Percentiles rank a stretch among this genome's conserved stretches.
Conservation (phyloP, 2,329 filamentous ascomycete genomes). For the Talaromyces sp. region DNA sequence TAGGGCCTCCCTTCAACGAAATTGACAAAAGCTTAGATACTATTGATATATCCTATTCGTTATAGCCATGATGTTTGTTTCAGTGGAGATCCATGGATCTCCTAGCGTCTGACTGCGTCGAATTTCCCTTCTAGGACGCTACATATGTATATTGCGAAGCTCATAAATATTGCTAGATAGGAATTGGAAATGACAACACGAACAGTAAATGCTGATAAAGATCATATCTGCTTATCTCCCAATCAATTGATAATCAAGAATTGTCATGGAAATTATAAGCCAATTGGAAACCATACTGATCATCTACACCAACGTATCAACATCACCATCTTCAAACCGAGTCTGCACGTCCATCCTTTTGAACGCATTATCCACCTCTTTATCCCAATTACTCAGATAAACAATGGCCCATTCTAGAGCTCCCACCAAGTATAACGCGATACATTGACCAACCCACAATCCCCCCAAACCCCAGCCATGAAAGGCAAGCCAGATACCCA, state of each 20-base stretch:
- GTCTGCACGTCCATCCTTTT: slow-evolving; percentile 62
- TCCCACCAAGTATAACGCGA: slow-evolving; percentile 77
- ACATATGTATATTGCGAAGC: background rate
- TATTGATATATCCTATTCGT: no score
- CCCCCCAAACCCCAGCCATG: slow-evolving; percentile 79
- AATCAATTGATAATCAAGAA: background rate
- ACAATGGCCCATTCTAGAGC: slow-evolving; percentile 77
- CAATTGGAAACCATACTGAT: background rate
- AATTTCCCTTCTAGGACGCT: background rate
- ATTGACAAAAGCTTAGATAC: no score
- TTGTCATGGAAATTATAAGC: background rate
- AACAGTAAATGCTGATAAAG: background rate
- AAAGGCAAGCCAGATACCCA: slow-evolving; percentile 82
- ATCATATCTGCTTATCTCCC: background rate
- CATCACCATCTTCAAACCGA: slow-evolving; percentile 23
- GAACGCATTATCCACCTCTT: slow-evolving; percentile 69
- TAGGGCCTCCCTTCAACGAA: no score
- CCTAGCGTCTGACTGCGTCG: background rate
- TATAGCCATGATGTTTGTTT: background rate
- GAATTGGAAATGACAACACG: background rate
- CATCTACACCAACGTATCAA: slow-evolving; percentile 5
- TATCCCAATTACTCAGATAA: slow-evolving; percentile 72
- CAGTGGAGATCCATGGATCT: background rate
- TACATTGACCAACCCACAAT: slow-evolving; percentile 80
- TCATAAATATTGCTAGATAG: background rate